Percentiles rank a stretch among this genome's conserved stretches.
Evolutionary conservation across 2,329 filamentous ascomycete species (phyloP).

Genomic region (Nakataea oryzae): DNA sequence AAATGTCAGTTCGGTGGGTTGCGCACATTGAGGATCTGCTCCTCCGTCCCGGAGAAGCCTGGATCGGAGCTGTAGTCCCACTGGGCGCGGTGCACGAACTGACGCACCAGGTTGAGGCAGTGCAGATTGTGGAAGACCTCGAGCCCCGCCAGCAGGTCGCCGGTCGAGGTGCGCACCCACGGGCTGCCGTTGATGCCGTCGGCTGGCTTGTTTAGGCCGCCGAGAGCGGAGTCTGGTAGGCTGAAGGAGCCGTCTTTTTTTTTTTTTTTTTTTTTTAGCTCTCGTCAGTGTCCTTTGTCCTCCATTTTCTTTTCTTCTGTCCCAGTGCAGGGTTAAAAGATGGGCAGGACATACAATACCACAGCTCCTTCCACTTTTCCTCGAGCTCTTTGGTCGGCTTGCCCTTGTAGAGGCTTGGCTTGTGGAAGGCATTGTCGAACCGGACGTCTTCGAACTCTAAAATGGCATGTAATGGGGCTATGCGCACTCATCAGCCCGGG

Average conservation of each 20-base stretch:
- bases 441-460: not conserved
- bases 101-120: constrained; percentile 2
- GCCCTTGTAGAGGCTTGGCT: not conserved
- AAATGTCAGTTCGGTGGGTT: too few relatives aligned
- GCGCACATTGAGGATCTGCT: not conserved
- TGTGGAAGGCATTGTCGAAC: not conserved
- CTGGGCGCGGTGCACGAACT: not conserved
- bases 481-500: too few relatives aligned
- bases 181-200: too few relatives aligned
- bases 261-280: not conserved
- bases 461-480: not conserved
- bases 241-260: too few relatives aligned
- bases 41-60: not conserved
- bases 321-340: not conserved
- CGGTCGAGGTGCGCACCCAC: too few relatives aligned
- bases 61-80: not conserved
- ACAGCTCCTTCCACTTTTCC: not conserved
- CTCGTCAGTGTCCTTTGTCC: too few relatives aligned
- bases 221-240: too few relatives aligned
- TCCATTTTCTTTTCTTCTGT: not conserved
- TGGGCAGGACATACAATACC: not conserved
- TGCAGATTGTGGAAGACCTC: constrained; percentile 4
- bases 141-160: not conserved
- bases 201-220: too few relatives aligned
- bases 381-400: not conserved